Conservation (phyloP, 306 rosid species). For the Astragalus membranaceus region DNA sequence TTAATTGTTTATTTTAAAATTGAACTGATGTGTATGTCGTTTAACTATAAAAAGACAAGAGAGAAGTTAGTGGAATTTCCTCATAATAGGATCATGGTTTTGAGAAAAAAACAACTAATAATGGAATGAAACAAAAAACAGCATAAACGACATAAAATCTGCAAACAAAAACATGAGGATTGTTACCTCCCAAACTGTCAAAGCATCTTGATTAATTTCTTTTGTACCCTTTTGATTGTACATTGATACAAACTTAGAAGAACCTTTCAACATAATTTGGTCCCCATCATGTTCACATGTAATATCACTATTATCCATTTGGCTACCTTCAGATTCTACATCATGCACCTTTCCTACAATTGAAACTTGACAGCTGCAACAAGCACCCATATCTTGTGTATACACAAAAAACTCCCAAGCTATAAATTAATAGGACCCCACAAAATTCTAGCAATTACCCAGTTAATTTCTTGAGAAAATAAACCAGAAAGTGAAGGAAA, state of each 20-base stretch:
- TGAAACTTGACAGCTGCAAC: slow-evolving; percentile 30
- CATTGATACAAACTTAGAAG: slow-evolving; percentile 56
- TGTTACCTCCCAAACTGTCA: slow-evolving; percentile 82
- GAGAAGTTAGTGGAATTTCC: too few relatives aligned
- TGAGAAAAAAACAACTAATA: neutral
- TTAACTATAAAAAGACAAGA: too few relatives aligned
- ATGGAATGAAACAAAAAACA: neutral
- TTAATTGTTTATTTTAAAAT: too few relatives aligned
- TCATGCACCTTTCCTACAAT: slow-evolving; percentile 11
- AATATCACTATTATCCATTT: neutral
- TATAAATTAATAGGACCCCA: neutral
- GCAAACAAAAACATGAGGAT: neutral
- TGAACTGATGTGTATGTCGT: too few relatives aligned
- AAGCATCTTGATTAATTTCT: slow-evolving; percentile 78
- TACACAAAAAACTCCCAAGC: neutral
- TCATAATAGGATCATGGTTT: neutral
- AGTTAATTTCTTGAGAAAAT: neutral
- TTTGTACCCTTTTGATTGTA: slow-evolving; percentile 64
- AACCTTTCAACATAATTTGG: slow-evolving; percentile 38
- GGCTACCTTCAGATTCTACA: neutral
- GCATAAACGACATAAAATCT: neutral
- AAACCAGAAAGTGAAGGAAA: neutral
- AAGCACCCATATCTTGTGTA: slow-evolving; percentile 42
- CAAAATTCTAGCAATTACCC: neutral
- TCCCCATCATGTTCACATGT: slow-evolving; percentile 33